Evolutionary conservation across 1,284 basidiomycete genomes (phyloP), one percentile per base, ranked within the genome.

Genomic region (Tilletia indica): DNA sequence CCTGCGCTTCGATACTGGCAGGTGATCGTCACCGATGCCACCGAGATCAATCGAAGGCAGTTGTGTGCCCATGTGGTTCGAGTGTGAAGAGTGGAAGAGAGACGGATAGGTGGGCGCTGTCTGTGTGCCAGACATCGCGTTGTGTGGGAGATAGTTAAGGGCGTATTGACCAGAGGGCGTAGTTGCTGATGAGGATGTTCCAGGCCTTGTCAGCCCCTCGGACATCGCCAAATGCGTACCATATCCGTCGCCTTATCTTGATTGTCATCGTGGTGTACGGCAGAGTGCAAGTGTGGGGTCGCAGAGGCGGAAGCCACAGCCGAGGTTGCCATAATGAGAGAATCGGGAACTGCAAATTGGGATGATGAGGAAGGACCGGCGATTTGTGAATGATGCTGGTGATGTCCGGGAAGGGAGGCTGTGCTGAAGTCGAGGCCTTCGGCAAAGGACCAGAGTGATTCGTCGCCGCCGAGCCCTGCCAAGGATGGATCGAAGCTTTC

Each of bases 401-500:
- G 51, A 21, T 54, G 51, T 8, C 25, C n/a, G 51, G 11, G 51
- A 58, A 21, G 11, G 34, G 16, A 12, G 0, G 34, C 12, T 31
- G 12, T 11, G 21, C 56, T 34, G 34, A 64, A 36, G 16, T 64
- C 61, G 21, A 64, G 61, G 5, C 34, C 36, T 25, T 64, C 61
- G 36, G 61, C 61, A 19, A 64, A 64, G 36, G 61, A 64, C 61
- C 61, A 64, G 38, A 64, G 34, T 3, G 61, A 39, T 64, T 64
- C 61, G 61, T 64, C 61, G 36, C 61, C 61, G 38, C 61, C 61
- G 61, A 64, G 38, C 36, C 61, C 61, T 9, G 61, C 61, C 19
- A 64, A 34, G 36, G 61, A 39, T 6, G 34, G 61, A 36, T 64
- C 61, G n/a, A 71, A 73, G 63, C 74, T 74, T n/a, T 69, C 69